phyloP scores from a whole-genome alignment of 2,329 filamentous ascomycete species.

The Aspergillus calidoustus region DNA sequence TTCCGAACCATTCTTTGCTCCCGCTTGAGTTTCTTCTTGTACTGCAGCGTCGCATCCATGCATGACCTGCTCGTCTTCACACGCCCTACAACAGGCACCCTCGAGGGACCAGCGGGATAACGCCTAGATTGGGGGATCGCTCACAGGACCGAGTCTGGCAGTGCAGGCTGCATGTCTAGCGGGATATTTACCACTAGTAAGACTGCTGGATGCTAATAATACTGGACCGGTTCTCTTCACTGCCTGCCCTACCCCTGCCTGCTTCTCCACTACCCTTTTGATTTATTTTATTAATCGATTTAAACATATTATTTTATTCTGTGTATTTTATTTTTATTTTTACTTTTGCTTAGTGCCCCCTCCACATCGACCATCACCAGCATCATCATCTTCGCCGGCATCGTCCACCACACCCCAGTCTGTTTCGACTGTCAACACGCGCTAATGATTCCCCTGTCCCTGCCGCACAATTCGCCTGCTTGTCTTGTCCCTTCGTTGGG shows the following conservation, averaged over 20 bases:
- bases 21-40: neutral
- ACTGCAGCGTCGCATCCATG: neutral
- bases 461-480: constrained; percentile 20
- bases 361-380: constrained; percentile 17
- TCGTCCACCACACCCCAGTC: constrained; percentile 27
- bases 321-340: constrained; percentile 10
- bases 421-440: constrained; percentile 22
- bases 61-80: neutral
- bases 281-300: constrained; percentile 10
- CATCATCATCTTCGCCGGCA: constrained; percentile 25
- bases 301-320: constrained; percentile 14
- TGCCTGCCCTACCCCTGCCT: constrained; percentile 11
- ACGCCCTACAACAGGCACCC: neutral
- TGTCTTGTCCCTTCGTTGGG: constrained; percentile 22
- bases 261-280: neutral
- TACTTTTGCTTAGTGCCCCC: constrained; percentile 17
- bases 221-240: constrained; percentile 7
- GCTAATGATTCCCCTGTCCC: constrained; percentile 25
- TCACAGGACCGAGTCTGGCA: constrained; percentile 20
- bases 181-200: constrained; percentile 7
- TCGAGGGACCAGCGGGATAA: constrained; percentile 1
- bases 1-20: neutral
- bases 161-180: constrained; percentile 19
- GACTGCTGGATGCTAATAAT: constrained; percentile 8
- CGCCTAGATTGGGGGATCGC: constrained; percentile 10